A percentile compares a stretch with the other conserved stretches of the same genome.
Conservation (phyloP, 2,329 filamentous ascomycete genomes). For the Colletotrichum limetticola region DNA sequence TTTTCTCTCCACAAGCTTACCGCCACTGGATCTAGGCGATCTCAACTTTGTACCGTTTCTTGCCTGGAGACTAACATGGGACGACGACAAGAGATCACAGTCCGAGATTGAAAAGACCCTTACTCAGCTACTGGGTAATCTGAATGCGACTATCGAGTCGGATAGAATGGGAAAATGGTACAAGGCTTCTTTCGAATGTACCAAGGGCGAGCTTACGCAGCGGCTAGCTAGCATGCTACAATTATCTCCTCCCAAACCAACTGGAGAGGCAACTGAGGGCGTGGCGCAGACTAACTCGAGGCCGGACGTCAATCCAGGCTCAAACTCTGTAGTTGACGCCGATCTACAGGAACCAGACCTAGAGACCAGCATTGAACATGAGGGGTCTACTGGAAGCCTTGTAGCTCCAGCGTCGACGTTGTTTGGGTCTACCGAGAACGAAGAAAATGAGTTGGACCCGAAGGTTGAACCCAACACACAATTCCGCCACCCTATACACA, state of each 20-base stretch:
- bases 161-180: constrained; percentile 3
- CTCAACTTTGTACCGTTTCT: background rate
- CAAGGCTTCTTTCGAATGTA: constrained; percentile 3
- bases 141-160: background rate
- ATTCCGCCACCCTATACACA: background rate
- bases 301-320: background rate
- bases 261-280: background rate
- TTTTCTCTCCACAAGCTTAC: background rate
- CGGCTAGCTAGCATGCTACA: background rate
- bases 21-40: background rate
- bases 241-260: background rate
- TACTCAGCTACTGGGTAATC: background rate
- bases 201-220: background rate
- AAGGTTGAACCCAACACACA: background rate
- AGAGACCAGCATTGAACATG: background rate
- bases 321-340: background rate
- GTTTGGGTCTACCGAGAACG: background rate
- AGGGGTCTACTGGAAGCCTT: background rate
- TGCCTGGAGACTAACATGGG: constrained; percentile 9
- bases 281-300: too few relatives aligned
- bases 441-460: background rate
- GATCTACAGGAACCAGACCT: background rate
- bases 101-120: constrained; percentile 4
- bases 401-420: background rate
- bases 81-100: background rate